Evolutionary conservation across 805 yeast species (phyloP).

Genomic region (Torulaspora maleeae): DNA sequence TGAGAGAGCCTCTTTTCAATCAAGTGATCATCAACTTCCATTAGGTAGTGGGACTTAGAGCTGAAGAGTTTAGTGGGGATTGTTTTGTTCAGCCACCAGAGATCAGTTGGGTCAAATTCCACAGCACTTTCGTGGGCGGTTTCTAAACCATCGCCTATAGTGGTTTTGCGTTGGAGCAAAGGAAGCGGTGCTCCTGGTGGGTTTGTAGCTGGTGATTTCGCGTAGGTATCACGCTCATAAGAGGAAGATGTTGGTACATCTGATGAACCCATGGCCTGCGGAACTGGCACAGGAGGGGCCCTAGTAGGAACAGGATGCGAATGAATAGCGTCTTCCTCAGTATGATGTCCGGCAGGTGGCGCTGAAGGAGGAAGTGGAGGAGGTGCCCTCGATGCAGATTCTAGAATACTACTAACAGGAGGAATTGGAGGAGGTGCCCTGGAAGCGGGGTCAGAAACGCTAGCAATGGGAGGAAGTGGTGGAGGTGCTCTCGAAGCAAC

Average conservation of each 20-base stretch:
- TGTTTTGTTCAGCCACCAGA: slow-evolving; percentile 66
- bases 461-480: background rate
- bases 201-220: background rate
- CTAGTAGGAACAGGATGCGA: slow-evolving; percentile 8
- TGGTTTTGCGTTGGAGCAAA: slow-evolving; percentile 12
- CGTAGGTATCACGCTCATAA: background rate
- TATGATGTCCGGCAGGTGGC: slow-evolving; percentile 1
- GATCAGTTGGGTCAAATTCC: slow-evolving; percentile 31
- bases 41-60: slow-evolving; percentile 35
- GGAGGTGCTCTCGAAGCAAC: slow-evolving; percentile 1
- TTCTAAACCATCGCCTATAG: slow-evolving; percentile 14
- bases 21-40: slow-evolving; percentile 59
- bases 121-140: slow-evolving; percentile 5
- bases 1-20: slow-evolving; percentile 56
- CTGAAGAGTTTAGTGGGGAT: slow-evolving; percentile 45
- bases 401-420: background rate
- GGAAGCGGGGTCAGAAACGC: no score
- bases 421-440: background rate
- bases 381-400: background rate
- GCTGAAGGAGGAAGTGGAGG: slow-evolving; percentile 6
- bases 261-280: slow-evolving; percentile 14
- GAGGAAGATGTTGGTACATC: slow-evolving; percentile 13
- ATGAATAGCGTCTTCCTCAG: background rate
- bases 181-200: background rate
- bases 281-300: slow-evolving; percentile 14